Conservation (phyloP, 176 grass and related monocot genomes). For the Lolium multiflorum region DNA sequence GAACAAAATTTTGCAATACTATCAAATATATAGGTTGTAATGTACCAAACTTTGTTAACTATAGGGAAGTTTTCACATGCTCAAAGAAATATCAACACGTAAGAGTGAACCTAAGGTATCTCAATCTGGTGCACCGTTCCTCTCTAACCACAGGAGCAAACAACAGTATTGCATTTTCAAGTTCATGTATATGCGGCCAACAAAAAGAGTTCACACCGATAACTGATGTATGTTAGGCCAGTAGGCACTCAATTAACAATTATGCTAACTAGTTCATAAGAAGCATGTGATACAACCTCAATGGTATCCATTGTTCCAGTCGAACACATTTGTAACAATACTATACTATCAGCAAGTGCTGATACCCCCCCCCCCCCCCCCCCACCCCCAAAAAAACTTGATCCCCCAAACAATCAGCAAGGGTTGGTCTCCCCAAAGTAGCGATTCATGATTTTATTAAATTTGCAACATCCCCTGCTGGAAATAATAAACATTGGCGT, state of each 20-base stretch:
- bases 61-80: neutral
- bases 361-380: too few relatives aligned
- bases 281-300: constrained; percentile 17
- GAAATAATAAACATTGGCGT: constrained; percentile 21
- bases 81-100: neutral
- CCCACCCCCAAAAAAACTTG: too few relatives aligned
- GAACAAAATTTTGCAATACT: neutral
- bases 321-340: constrained; percentile 28
- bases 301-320: neutral
- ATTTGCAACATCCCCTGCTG: constrained; percentile 3
- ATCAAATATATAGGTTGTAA: neutral
- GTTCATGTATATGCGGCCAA: constrained; percentile 40
- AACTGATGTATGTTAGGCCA: neutral
- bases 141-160: constrained; percentile 10
- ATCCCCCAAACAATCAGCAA: neutral
- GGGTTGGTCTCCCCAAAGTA: neutral
- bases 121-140: constrained; percentile 25
- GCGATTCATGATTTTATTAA: constrained; percentile 19
- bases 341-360: constrained; percentile 3
- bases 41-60: neutral
- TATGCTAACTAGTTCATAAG: constrained; percentile 16
- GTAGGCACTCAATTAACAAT: neutral
- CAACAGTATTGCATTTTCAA: neutral
- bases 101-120: constrained; percentile 24
- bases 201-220: neutral